Base-by-base conservation (phyloP, 768 basidiomycete species). In the Suillus weaverae region DNA sequence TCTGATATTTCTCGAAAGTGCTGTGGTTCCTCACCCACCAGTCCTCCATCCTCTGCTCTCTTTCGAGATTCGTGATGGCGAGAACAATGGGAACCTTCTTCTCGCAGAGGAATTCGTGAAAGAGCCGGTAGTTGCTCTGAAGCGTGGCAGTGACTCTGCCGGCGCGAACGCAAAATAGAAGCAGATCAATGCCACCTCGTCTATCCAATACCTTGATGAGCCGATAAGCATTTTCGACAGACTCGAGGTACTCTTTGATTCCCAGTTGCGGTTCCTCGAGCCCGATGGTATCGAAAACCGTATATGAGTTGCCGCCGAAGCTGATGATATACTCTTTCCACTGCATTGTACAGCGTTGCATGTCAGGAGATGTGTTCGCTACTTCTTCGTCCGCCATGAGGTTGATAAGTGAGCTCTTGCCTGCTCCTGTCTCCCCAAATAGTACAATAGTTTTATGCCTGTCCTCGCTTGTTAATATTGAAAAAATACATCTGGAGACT, bases 391-490 rank as follows among this genome's bases (percentile, higher is more conserved):
- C 74, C n/a, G 71, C 64, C 56, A 83, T 70, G 73, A 83, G 76
- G 68, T 83, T 83, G 35, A 83, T 67, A 36, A 83, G 72, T 3
- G 79, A 81, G 69, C 82, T 83, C 69, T 83, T 83, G 3, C 78
- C 77, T 50, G 74, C 63, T 30, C 74, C 74, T 5, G 74, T 74
- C 64, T 77, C 74, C 36, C 74, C 74, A 13, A 77, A 77, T 64
- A 75, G 68, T 53, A 75, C 68, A 18, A 75, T 70, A 55, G 75
- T 75, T 36, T 74, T 74, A 3, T 1, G 18, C 32, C 32, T 54
- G 18, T 54, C 5, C 2, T 32, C 20, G 20, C 1, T 54, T n/a
- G 5, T 54, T 6, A 33, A 54, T 33, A 18, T 51, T 18, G 16
- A 18, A 6, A 48, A 46, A 6, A 13, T 11, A 22, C n/a, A 48